phyloP scores from a whole-genome alignment of 805 yeast species.

The Tetrapisispora iriomotensis region DNA sequence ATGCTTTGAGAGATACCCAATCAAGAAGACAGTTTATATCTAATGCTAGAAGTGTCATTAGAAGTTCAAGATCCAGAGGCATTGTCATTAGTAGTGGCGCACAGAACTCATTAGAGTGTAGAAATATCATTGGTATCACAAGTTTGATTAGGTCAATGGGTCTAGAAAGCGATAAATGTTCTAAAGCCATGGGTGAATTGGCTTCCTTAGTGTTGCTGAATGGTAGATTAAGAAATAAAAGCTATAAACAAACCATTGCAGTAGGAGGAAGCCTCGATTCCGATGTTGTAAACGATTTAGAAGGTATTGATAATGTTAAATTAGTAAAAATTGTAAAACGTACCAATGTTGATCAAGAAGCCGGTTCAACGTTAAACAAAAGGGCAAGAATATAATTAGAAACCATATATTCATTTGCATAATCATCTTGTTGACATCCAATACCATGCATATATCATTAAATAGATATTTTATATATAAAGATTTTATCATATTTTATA shows the following conservation, averaged over 20 bases:
- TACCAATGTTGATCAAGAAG: background rate
- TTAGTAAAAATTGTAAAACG: slow-evolving; percentile 20
- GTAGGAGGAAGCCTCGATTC: slow-evolving; percentile 34
- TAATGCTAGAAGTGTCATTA: slow-evolving; percentile 60
- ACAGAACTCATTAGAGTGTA: slow-evolving; percentile 39
- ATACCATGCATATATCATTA: too few species aligned
- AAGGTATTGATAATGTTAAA: slow-evolving; percentile 8
- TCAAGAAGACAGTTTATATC: slow-evolving; percentile 55
- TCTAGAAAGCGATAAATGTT: slow-evolving; percentile 51
- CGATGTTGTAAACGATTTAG: slow-evolving; percentile 21
- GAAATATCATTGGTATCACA: slow-evolving; percentile 60
- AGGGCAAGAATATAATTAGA: too few species aligned
- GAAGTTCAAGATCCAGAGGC: slow-evolving; percentile 79
- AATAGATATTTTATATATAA: too few species aligned
- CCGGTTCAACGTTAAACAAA: too few species aligned
- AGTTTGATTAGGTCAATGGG: slow-evolving; percentile 63
- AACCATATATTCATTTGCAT: too few species aligned
- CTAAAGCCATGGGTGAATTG: slow-evolving; percentile 45
- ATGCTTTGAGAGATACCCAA: slow-evolving; percentile 36
- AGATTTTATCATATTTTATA: too few species aligned
- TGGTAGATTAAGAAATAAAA: slow-evolving; percentile 62
- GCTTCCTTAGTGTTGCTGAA: slow-evolving; percentile 58
- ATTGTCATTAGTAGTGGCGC: slow-evolving; percentile 76
- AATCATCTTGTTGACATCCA: too few species aligned
- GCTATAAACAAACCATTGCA: slow-evolving; percentile 67